phyloP scores from a whole-genome alignment of 2,329 filamentous ascomycete species.

The Botryotinia convoluta region DNA sequence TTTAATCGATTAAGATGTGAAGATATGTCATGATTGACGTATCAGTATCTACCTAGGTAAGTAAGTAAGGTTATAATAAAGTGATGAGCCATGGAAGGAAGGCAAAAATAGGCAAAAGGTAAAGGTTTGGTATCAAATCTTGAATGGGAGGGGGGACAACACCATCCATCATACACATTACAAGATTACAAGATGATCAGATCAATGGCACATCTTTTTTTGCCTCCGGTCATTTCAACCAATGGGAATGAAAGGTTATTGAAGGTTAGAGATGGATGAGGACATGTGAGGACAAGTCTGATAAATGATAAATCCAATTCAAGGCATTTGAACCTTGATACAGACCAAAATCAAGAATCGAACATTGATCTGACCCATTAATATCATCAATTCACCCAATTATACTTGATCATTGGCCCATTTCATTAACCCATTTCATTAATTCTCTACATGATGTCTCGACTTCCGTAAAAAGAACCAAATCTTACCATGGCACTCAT shows the following conservation, averaged over 20 bases:
- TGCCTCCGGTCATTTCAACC: neutral
- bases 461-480: neutral
- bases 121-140: neutral
- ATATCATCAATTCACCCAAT: neutral
- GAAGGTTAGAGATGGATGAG: neutral
- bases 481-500: neutral
- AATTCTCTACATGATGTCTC: neutral
- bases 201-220: neutral
- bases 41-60: neutral
- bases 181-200: neutral
- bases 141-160: neutral
- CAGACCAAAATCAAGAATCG: neutral
- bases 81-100: neutral
- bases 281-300: neutral
- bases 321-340: neutral
- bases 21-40: conserved; percentile 2
- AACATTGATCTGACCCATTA: neutral
- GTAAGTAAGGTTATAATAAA: neutral
- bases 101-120: neutral
- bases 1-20: neutral
- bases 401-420: neutral
- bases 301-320: too few species aligned
- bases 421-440: neutral
- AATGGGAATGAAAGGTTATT: neutral
- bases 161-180: neutral